Base-by-base conservation (phyloP, 352 stramenopile species). In the Pythium angustatum region DNA sequence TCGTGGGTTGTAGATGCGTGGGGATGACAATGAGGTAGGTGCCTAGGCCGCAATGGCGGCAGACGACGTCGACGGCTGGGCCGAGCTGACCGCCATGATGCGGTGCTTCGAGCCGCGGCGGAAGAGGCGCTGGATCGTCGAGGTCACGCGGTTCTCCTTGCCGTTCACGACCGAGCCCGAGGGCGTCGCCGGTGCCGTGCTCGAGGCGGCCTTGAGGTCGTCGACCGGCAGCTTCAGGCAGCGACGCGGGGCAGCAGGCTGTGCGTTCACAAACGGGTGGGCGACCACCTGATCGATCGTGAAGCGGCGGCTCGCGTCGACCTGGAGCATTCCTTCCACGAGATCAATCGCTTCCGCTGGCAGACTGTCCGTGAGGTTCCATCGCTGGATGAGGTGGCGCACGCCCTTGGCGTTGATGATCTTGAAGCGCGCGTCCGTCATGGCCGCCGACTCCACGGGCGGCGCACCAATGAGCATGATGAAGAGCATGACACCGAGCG, bases 401-500 rank as follows among this genome's bases (percentile, higher is more conserved):
- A 90, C 64, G 22, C 83, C 79, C 58, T 88, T 79, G 45, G 68
- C 75, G 15, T 66, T 69, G 48, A 90, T 89, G 38, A 91, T 72
- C 21, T 83, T 74, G 59, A 89, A 90, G 43, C 79, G 73, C n/a
- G 81, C 77, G 58, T 90, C 79, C 17, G 68, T 71, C 26, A 64
- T 71, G 36, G 78, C 75, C n/a, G 82, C 79, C 14, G 75, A 77
- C 70, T 89, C 81, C 15, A 91, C 81, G 15, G 80, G 83, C 21
- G 83, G 80, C 26, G 80, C 81, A 28, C 79, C 79, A 19, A 88
- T 73, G 22, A 93, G 71, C 77, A 94, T 88, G 68, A 93, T 88
- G 62, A 94, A 94, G 10, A 94, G 66, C 79, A 94, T 91, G 33
- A 94, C 81, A 57, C 86, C 86, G 31, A 94, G 78, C 55, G 86